phyloP scores from a whole-genome alignment of 257 asterid genomes.

The Fraxinus anomala region DNA sequence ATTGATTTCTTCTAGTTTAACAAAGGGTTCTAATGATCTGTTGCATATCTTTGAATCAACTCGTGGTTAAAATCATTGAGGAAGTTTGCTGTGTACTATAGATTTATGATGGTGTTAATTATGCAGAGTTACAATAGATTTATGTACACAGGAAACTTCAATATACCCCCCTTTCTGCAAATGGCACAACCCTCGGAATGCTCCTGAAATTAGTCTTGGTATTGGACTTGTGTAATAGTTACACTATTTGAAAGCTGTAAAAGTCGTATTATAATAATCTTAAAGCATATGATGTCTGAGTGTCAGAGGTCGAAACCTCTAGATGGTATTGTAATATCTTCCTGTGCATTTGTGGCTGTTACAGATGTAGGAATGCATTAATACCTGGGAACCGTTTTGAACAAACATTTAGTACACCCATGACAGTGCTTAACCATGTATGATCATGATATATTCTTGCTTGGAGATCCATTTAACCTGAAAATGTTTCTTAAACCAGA shows the following conservation, averaged over 20 bases:
- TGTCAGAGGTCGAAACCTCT: neutral
- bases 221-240: neutral
- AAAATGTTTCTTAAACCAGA: neutral
- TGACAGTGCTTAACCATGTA: neutral
- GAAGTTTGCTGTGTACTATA: neutral
- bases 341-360: neutral
- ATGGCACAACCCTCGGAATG: neutral
- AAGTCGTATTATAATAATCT: neutral
- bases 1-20: neutral
- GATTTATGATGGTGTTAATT: neutral
- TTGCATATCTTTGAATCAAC: neutral
- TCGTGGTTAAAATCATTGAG: neutral
- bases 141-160: neutral
- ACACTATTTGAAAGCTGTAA: neutral
- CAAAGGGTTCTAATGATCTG: neutral
- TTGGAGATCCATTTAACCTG: neutral
- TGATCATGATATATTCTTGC: neutral
- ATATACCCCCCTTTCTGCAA: neutral
- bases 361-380: neutral
- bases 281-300: neutral
- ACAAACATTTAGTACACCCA: neutral
- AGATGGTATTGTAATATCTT: neutral
- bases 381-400: neutral
- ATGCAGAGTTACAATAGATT: neutral
- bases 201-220: neutral